phyloP scores from a whole-genome alignment of 2,329 filamentous ascomycete genomes.

The Ophiostoma fasciatum region DNA sequence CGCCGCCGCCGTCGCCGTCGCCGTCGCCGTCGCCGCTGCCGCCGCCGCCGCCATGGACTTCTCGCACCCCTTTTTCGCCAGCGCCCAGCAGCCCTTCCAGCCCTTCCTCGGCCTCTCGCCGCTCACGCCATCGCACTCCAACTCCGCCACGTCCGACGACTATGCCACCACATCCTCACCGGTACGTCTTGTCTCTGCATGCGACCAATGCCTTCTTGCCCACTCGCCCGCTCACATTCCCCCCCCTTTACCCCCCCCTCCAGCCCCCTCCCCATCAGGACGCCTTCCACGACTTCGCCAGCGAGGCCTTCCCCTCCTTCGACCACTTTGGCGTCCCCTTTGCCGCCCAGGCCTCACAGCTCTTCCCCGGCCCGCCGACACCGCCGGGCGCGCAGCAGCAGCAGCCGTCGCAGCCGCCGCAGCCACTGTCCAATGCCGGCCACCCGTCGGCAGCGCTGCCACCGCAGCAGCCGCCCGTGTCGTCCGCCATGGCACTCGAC shows the following conservation, averaged over 20 bases:
- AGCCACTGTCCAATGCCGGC: slow-evolving; percentile 1
- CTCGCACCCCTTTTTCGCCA: slow-evolving; percentile 31
- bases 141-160: slow-evolving; percentile 38
- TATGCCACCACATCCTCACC: slow-evolving; percentile 39
- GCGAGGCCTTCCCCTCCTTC: slow-evolving; percentile 33
- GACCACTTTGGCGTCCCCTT: slow-evolving; percentile 30
- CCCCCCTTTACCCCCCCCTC: not conserved
- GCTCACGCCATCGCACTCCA: slow-evolving; percentile 39
- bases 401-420: slow-evolving; percentile 12
- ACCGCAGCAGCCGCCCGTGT: not conserved
- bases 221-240: not conserved
- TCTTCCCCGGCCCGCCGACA: slow-evolving; percentile 34
- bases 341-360: slow-evolving; percentile 15
- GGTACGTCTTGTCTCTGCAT: slow-evolving; percentile 19
- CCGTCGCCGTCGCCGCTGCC: not conserved
- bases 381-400: slow-evolving; percentile 30
- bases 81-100: slow-evolving; percentile 33
- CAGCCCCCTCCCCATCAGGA: slow-evolving; percentile 27
- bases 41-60: slow-evolving; percentile 32
- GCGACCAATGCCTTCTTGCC: not conserved
- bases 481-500: slow-evolving; percentile 9
- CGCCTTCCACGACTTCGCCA: slow-evolving; percentile 31
- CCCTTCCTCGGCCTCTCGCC: slow-evolving; percentile 39
- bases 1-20: not conserved
- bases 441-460: not conserved